These are phyloP conservation scores for Amanita rimosa DNA, from an alignment of 768 basidiomycete genomes.

Conservation along the genomic window DNA sequence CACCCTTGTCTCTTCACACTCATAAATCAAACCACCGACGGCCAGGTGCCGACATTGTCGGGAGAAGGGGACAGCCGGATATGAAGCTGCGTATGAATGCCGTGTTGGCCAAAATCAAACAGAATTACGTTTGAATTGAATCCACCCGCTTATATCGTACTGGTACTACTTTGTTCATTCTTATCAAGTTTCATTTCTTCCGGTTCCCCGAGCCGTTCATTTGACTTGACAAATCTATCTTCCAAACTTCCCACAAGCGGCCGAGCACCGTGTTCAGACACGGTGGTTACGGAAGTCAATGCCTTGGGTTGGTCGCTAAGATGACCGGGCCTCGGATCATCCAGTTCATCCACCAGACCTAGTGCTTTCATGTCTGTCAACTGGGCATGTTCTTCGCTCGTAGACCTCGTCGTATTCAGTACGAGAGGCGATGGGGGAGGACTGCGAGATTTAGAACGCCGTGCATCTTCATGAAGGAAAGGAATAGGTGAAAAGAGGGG, in stretches of 20 bases:
- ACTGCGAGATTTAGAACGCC: conserved; percentile 69
- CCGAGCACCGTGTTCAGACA: conserved; percentile 17
- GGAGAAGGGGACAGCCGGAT: conserved; percentile 36
- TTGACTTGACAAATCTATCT: conserved; percentile 50
- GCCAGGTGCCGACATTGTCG: conserved; percentile 14
- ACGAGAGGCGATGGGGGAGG: conserved; percentile 68
- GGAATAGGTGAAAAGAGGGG: conserved; percentile 84
- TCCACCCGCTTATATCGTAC: not conserved
- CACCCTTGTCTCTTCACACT: conserved; percentile 42
- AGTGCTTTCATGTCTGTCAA: conserved; percentile 38
- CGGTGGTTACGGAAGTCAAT: conserved; percentile 51
- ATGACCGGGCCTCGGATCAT: conserved; percentile 77
- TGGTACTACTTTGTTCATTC: conserved; percentile 37
- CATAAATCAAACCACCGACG: conserved; percentile 37
- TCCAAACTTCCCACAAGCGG: conserved; percentile 49
- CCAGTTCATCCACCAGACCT: conserved; percentile 78
- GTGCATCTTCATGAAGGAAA: conserved; percentile 76
- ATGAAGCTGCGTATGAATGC: conserved; percentile 86
- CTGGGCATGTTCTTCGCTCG: conserved; percentile 21
- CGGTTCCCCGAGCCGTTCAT: conserved; percentile 20
- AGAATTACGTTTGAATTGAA: conserved; percentile 28
- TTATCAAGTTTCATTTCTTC: conserved; percentile 41
- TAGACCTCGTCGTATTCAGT: conserved; percentile 27
- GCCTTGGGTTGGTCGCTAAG: conserved; percentile 73
- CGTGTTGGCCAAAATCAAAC: conserved; percentile 79